Percentiles rank a stretch among this genome's conserved stretches.
phyloP scores from a whole-genome alignment of 176 grass and related monocot species.

The Eragrostis nindensis region DNA sequence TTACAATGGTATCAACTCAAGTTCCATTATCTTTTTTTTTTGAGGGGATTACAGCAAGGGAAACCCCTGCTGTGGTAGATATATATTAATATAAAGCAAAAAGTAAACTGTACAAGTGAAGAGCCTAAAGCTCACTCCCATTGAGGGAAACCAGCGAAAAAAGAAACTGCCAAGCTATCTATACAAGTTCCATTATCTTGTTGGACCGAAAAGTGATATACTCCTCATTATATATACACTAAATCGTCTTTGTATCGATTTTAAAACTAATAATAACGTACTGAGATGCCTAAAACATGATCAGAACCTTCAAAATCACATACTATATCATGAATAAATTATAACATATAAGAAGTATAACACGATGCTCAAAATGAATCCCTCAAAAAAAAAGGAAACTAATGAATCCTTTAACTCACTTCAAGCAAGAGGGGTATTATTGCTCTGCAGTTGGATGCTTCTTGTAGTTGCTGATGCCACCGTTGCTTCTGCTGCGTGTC shows the following conservation, averaged over 20 bases:
- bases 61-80: no score
- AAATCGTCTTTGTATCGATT: background rate
- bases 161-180: background rate
- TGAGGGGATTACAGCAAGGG: no score
- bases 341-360: background rate
- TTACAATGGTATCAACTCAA: background rate
- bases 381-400: background rate
- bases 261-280: slow-evolving; percentile 16
- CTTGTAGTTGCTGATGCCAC: slow-evolving; percentile 70
- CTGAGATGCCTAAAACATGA: slow-evolving; percentile 1
- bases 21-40: background rate
- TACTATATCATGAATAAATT: background rate
- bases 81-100: no score
- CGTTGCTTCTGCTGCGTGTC: slow-evolving; percentile 61
- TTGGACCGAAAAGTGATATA: no score
- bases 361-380: background rate
- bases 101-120: no score
- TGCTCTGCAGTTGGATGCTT: slow-evolving; percentile 75
- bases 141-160: no score
- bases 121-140: no score
- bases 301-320: background rate
- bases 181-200: background rate
- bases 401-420: slow-evolving; percentile 55
- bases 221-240: background rate
- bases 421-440: slow-evolving; percentile 87